Evolutionary conservation across 73 alveolate genomes (phyloP).

Genomic region (Breviolum minutum): DNA sequence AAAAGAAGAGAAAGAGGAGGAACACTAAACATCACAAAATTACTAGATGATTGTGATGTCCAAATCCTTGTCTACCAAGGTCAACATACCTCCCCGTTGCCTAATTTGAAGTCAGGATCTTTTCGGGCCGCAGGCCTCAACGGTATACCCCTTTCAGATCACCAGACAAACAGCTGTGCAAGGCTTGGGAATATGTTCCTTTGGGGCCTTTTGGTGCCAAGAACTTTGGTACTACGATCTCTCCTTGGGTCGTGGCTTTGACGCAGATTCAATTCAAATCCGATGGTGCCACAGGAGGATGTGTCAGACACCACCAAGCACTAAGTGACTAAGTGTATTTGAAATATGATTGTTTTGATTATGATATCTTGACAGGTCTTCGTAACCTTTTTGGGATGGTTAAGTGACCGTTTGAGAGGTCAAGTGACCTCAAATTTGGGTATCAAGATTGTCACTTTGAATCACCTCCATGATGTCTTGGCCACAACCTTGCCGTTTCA

Average conservation of each 20-base stretch:
- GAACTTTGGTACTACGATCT: constrained; percentile 98
- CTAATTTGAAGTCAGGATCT: no score
- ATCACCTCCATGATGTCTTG: no score
- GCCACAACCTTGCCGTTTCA: no score
- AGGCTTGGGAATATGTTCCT: constrained; percentile 96
- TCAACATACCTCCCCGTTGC: no score
- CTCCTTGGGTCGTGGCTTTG: constrained; percentile 98
- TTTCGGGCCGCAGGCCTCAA: neutral
- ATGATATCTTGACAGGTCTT: no score
- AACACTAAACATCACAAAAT: no score
- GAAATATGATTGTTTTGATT: neutral
- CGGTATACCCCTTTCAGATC: neutral
- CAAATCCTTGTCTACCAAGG: no score
- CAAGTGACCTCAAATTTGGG: no score
- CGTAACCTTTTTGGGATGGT: no score
- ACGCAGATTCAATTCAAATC: neutral
- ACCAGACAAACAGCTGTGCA: neutral
- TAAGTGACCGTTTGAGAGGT: no score
- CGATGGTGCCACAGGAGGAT: neutral
- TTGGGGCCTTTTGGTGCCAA: constrained; percentile 99
- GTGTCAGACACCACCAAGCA: neutral
- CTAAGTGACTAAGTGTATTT: neutral
- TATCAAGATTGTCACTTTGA: no score
- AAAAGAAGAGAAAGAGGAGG: constrained; percentile 93
- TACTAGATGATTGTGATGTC: no score